Conservation (phyloP, 495 filamentous ascomycete species). For the Jackrogersella multiformis region DNA sequence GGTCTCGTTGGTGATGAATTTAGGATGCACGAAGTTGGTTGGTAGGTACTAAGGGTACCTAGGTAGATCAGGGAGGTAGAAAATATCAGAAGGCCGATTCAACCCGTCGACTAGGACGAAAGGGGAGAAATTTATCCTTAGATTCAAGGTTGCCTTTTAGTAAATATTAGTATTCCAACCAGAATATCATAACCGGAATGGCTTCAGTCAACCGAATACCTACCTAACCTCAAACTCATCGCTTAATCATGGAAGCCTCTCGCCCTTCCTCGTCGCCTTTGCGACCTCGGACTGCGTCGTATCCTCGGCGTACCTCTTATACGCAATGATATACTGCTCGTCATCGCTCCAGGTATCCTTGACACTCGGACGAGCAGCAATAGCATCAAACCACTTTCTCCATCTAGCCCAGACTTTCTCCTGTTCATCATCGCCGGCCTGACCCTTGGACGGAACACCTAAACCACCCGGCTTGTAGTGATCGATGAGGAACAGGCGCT, state of each 20-base stretch:
- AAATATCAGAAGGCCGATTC: background rate
- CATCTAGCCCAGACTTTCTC: constrained; percentile 67
- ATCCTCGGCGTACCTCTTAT: constrained; percentile 76
- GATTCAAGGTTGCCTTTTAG: too few relatives aligned
- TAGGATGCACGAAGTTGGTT: background rate
- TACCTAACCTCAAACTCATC: background rate
- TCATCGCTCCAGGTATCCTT: constrained; percentile 69
- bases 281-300: constrained; percentile 74
- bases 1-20: constrained; percentile 2
- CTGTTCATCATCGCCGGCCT: constrained; percentile 45
- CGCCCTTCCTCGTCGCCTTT: constrained; percentile 71
- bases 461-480: constrained; percentile 71
- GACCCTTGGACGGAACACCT: constrained; percentile 58
- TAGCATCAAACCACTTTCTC: constrained; percentile 66
- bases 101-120: too few relatives aligned
- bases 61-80: too few relatives aligned
- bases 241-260: constrained; percentile 63
- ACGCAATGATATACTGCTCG: constrained; percentile 69
- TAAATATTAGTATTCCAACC: background rate
- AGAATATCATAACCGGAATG: background rate
- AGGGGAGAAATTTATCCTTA: too few relatives aligned
- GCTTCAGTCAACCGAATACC: background rate
- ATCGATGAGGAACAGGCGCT: constrained; percentile 75
- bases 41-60: too few relatives aligned
- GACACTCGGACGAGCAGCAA: constrained; percentile 65